Percentiles rank a stretch among this genome's conserved stretches.
phyloP scores from a whole-genome alignment of 371 early-diverging fungal genomes.

The Encephalitozoon cuniculi region DNA sequence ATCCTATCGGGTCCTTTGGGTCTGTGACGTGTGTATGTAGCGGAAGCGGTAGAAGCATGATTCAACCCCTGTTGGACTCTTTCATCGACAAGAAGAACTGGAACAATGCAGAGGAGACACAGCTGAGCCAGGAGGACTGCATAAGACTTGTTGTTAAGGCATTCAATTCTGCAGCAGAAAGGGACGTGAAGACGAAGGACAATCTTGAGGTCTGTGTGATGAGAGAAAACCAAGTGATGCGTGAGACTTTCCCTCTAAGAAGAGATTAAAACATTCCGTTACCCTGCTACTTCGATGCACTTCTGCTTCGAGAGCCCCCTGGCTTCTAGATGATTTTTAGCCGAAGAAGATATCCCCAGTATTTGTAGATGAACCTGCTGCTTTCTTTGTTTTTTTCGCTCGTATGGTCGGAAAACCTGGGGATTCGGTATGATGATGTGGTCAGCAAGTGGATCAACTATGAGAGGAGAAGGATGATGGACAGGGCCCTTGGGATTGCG shows the following conservation, averaged over 20 bases:
- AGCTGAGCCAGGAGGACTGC: constrained; percentile 64
- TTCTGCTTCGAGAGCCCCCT: background rate
- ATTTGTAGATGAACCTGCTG: background rate
- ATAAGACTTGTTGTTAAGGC: constrained; percentile 79
- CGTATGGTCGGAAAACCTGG: background rate
- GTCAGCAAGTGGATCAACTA: constrained; percentile 6
- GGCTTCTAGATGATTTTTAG: background rate
- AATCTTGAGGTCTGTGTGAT: constrained; percentile 80
- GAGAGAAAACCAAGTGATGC: constrained; percentile 68
- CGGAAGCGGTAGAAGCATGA: constrained; percentile 79
- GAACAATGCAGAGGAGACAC: constrained; percentile 33
- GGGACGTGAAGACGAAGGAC: constrained; percentile 98
- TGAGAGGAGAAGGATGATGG: background rate
- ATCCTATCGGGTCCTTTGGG: constrained; percentile 87
- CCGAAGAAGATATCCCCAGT: background rate
- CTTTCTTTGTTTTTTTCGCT: background rate
- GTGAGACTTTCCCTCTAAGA: constrained; percentile 67
- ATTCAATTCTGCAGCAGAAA: constrained; percentile 90
- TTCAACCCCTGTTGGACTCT: constrained; percentile 95
- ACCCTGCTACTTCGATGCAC: background rate
- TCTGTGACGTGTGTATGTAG: constrained; percentile 69
- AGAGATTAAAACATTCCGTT: constrained; percentile 62
- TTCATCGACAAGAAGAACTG: constrained; percentile 66
- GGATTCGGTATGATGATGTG: background rate
- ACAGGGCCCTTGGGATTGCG: background rate